Evolutionary conservation across 805 yeast species (phyloP).

Genomic region (Wickerhamiella azymoides): DNA sequence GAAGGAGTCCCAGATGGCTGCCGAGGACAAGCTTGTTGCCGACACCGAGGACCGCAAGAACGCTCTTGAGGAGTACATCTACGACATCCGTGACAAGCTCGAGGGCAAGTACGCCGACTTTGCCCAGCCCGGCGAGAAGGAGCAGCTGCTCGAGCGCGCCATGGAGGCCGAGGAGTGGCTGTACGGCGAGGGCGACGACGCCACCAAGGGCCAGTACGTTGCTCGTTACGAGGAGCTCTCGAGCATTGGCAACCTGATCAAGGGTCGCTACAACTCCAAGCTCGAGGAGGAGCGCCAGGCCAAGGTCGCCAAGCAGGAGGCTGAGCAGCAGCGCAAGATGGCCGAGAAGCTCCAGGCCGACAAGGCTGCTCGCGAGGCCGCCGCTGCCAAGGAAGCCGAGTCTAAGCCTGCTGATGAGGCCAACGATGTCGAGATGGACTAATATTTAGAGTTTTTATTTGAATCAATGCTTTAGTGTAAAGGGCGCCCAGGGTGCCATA

Average conservation of each 20-base stretch:
- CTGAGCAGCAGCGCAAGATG: constrained; percentile 66
- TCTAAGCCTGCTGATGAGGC: constrained; percentile 23
- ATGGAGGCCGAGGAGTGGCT: constrained; percentile 93
- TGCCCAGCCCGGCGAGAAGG: constrained; percentile 85
- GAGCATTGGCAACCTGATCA: constrained; percentile 82
- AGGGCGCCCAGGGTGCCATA: too few species aligned
- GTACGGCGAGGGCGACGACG: constrained; percentile 93
- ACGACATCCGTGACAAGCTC: constrained; percentile 91
- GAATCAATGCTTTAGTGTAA: too few species aligned
- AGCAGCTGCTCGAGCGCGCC: constrained; percentile 56
- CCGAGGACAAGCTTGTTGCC: constrained; percentile 90
- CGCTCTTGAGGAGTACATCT: constrained; percentile 95
- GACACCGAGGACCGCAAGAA: constrained; percentile 99
- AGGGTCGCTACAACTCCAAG: constrained; percentile 87
- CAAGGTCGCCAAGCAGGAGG: constrained; percentile 72
- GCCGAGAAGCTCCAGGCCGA: constrained; percentile 74
- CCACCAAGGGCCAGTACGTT: constrained; percentile 90
- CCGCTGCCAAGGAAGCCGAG: constrained; percentile 25
- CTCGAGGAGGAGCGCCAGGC: constrained; percentile 93
- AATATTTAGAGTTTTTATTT: not conserved
- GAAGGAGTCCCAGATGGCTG: constrained; percentile 68
- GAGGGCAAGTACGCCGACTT: constrained; percentile 82
- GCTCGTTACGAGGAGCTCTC: constrained; percentile 97
- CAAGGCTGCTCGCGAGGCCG: constrained; percentile 42
- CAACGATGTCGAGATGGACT: constrained; percentile 19